Conservation (phyloP, 1,284 basidiomycete species). For the Ceratobasidium sp. region DNA sequence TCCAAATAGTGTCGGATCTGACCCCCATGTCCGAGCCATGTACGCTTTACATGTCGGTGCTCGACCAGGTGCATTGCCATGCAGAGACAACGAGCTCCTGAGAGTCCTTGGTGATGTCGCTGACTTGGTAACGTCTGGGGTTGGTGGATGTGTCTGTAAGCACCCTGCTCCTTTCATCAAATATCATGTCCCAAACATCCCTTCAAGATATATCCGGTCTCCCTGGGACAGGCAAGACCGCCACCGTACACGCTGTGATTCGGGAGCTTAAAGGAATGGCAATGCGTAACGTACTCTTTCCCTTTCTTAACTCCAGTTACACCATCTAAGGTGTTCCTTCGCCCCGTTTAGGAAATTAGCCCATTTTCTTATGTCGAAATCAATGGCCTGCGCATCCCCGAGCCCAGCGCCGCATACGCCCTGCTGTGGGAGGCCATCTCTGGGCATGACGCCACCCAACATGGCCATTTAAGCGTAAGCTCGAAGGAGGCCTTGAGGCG, state of each 20-base stretch:
- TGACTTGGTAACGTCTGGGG: constrained; percentile 90
- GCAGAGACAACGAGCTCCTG: constrained; percentile 88
- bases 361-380: constrained; percentile 98
- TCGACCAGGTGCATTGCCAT: constrained; percentile 90
- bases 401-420: constrained; percentile 87
- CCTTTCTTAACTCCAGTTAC: background rate
- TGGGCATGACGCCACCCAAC: constrained; percentile 70
- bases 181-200: background rate
- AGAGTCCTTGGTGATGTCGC: constrained; percentile 82
- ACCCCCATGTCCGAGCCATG: constrained; percentile 87
- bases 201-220: constrained; percentile 91
- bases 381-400: constrained; percentile 93
- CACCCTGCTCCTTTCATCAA: constrained; percentile 49
- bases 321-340: background rate
- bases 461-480: constrained; percentile 72
- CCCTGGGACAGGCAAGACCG: constrained; percentile 98
- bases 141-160: constrained; percentile 95
- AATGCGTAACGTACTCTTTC: constrained; percentile 69
- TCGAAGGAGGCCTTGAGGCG: constrained; percentile 77
- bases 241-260: constrained; percentile 93
- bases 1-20: constrained; percentile 37
- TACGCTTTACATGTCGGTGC: constrained; percentile 93
- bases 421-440: constrained; percentile 90
- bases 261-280: constrained; percentile 90
- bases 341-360: constrained; percentile 75